These are phyloP conservation scores for Malassezia obtusa DNA, from an alignment of 1,284 basidiomycete species.

Conservation along the genomic window DNA sequence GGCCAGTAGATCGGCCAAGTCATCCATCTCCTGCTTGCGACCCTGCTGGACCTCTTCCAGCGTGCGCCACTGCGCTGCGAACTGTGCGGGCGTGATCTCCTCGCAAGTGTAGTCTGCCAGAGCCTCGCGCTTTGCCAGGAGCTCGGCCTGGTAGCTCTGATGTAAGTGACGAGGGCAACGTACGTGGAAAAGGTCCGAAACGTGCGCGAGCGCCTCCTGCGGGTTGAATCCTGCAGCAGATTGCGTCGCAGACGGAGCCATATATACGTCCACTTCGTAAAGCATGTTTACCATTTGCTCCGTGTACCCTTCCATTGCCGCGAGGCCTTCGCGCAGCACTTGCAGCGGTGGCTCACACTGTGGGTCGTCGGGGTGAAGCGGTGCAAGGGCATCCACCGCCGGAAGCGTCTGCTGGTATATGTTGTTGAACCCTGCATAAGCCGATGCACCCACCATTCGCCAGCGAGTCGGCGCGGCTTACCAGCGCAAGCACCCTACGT, in stretches of 20 bases:
- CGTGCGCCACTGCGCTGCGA: conserved; percentile 23
- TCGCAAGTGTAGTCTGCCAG: conserved; percentile 42
- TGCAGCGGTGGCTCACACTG: conserved; percentile 8
- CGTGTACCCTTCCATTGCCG: conserved; percentile 16
- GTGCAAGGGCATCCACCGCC: conserved; percentile 1
- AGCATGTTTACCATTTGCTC: conserved; percentile 21
- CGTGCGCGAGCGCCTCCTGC: conserved; percentile 26
- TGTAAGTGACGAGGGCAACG: conserved; percentile 6
- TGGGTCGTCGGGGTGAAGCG: neutral
- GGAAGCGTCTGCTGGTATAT: conserved; percentile 10
- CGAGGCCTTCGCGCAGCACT: conserved; percentile 13
- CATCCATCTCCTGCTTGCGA: conserved; percentile 38
- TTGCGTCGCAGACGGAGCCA: conserved; percentile 12
- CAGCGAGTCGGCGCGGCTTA: conserved; percentile 12
- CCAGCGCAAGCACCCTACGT: conserved; percentile 14
- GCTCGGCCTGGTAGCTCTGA: conserved; percentile 38
- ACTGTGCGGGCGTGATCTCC: conserved; percentile 25
- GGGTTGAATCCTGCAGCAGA: conserved; percentile 24
- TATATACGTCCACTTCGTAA: conserved; percentile 29
- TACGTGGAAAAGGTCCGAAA: conserved; percentile 38
- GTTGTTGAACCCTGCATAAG: conserved; percentile 9
- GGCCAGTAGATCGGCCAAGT: conserved; percentile 37
- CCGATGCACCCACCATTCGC: conserved; percentile 7
- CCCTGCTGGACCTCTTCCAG: conserved; percentile 29
- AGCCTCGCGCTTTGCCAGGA: conserved; percentile 32